Evolutionary conservation across 2,329 filamentous ascomycete genomes (phyloP), one percentile per base, ranked within the genome.

Genomic region (Trichophyton mentagrophytes): DNA sequence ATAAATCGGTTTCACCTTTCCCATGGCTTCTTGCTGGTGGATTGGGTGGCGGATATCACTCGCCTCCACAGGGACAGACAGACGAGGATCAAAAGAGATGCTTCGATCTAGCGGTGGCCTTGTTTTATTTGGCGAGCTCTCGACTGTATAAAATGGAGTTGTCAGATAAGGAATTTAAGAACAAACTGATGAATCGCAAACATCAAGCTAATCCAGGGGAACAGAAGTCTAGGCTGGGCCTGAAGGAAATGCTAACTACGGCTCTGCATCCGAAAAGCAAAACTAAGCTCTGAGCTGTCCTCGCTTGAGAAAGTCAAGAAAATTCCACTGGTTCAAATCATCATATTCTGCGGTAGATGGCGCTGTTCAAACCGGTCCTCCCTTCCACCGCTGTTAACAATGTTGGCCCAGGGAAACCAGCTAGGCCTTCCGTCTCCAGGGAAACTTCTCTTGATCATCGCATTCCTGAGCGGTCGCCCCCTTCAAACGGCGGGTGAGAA

Each of bases 381-480:
- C 9, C 33, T 13, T 2, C 33, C 3, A 38, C 8, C 6, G 11
- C 17, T 13, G 33, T 22, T 8, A 15, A 30, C 17, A 15, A 7
- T 7, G 33, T 22, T 38, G 30, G 9, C 13, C 9, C 27, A 20
- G 30, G 17, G n/a, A 7, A 59, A 15, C 33, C 9, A 22, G 20
- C 38, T 40, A 47, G 46, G 33, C 56, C 46, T 22, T 68, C 58
- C 38, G 63, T 61, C 62, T 67, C 67, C 40, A 63, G 1, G 13
- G 57, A 47, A 68, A 64, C 44, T 58, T 25, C 42, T 63, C 51
- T 30, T 57, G 58, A 57, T 69, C 63, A 3, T 67, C 64, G 55
- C 66, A 69, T 61, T 65, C 67, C 58, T 56, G 57, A 27, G 69
- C 65, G n/a, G 66, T 30, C 65, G 20, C 69, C 67, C 64, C 68